phyloP scores from a whole-genome alignment of 2,329 filamentous ascomycete species.

The Basipetospora chlamydospora region DNA sequence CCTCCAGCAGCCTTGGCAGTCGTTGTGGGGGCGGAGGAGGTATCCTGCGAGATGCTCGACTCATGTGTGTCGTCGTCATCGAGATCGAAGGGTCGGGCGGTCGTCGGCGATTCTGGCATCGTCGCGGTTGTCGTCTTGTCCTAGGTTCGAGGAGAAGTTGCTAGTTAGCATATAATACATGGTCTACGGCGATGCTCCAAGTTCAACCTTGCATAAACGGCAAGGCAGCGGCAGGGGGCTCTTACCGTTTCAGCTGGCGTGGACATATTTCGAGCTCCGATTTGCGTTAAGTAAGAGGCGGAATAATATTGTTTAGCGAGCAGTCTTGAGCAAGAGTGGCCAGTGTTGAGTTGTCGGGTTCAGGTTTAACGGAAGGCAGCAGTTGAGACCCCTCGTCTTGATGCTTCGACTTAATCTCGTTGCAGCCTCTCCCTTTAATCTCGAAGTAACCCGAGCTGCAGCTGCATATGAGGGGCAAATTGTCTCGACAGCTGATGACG shows the following conservation, averaged over 20 bases:
- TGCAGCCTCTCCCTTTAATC: too few species aligned
- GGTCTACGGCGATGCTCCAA: too few species aligned
- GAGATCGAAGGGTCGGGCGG: constrained; percentile 49
- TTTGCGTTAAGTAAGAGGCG: too few species aligned
- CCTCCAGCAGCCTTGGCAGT: constrained; percentile 13
- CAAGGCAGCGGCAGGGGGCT: neutral
- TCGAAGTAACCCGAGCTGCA: too few species aligned
- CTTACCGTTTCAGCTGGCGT: constrained; percentile 5
- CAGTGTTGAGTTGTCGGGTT: too few species aligned
- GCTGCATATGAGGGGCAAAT: constrained; percentile 3
- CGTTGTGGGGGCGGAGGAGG: constrained; percentile 15
- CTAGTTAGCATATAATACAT: too few species aligned
- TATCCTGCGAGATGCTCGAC: constrained; percentile 32
- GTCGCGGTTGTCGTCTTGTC: constrained; percentile 26
- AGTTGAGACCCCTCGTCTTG: too few species aligned
- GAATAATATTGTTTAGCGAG: neutral
- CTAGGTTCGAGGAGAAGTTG: constrained; percentile 13
- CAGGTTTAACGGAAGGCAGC: too few species aligned
- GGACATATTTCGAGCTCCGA: constrained; percentile 1
- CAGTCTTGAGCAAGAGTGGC: neutral
- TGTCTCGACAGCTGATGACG: constrained; percentile 4
- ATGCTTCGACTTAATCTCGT: too few species aligned
- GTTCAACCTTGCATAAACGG: constrained; percentile 1
- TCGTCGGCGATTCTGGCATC: constrained; percentile 50
- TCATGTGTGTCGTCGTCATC: constrained; percentile 59